Evolutionary conservation across 2,329 filamentous ascomycete species (phyloP).

Genomic region (Botrytis hyacinthi): DNA sequence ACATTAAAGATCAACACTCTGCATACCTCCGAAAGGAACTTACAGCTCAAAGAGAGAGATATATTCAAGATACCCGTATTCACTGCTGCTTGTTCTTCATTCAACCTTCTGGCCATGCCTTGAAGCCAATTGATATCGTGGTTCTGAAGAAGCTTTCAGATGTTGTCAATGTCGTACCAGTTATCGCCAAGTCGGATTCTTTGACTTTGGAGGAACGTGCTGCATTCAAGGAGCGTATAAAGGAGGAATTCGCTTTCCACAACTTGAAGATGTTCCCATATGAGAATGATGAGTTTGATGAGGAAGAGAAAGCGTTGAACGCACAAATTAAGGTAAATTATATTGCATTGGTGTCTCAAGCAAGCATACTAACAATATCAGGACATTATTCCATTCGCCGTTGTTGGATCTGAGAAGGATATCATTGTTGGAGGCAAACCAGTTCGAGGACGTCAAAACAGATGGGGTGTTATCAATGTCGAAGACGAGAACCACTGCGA

Average conservation of each 20-base stretch:
- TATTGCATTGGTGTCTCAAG: not conserved
- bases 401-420: constrained; percentile 96
- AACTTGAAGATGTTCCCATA: constrained; percentile 99
- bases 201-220: constrained; percentile 92
- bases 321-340: constrained; percentile 84
- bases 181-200: constrained; percentile 97
- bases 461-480: constrained; percentile 99
- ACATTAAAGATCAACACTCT: constrained; percentile 99
- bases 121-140: constrained; percentile 99
- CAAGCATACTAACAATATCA: constrained; percentile 45
- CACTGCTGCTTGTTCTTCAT: constrained; percentile 99
- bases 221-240: constrained; percentile 98
- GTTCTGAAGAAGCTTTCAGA: constrained; percentile 99
- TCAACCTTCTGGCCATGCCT: constrained; percentile 93
- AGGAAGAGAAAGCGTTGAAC: constrained; percentile 92
- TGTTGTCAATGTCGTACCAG: constrained; percentile 97
- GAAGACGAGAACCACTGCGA: constrained; percentile 99
- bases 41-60: constrained; percentile 96
- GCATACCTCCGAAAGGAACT: constrained; percentile 99
- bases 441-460: constrained; percentile 95
- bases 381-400: constrained; percentile 94
- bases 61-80: constrained; percentile 98
- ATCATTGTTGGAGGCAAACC: constrained; percentile 97
- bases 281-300: constrained; percentile 97
- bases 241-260: constrained; percentile 99